phyloP scores from a whole-genome alignment of 208 protist genomes.

The Phytomonas sp. region DNA sequence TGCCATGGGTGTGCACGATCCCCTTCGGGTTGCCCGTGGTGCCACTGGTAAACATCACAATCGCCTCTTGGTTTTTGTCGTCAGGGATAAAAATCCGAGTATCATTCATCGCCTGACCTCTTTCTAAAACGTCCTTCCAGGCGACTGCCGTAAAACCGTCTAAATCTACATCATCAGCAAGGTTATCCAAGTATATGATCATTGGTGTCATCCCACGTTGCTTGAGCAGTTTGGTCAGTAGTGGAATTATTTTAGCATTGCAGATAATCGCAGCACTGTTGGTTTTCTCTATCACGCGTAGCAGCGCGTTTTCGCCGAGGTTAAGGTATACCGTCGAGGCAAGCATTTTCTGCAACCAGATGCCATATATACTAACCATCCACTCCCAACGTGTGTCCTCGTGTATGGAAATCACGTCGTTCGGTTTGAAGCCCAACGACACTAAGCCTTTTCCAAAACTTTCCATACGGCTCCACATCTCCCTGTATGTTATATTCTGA shows the following conservation, averaged over 20 bases:
- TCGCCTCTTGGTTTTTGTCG: conserved; percentile 27
- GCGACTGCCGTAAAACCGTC: conserved; percentile 23
- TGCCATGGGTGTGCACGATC: conserved; percentile 77
- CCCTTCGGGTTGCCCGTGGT: conserved; percentile 89
- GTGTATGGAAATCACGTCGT: conserved; percentile 45
- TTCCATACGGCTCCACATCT: conserved; percentile 42
- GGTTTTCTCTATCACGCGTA: conserved; percentile 45
- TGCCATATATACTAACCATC: conserved; percentile 55
- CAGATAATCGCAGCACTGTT: conserved; percentile 42
- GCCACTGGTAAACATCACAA: conserved; percentile 86
- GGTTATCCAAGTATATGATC: conserved; percentile 41
- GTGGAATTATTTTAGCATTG: conserved; percentile 37
- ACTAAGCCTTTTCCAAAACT: conserved; percentile 41
- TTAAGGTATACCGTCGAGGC: conserved; percentile 72
- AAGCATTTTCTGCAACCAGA: conserved; percentile 62
- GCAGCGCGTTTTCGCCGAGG: conserved; percentile 57
- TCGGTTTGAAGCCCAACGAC: conserved; percentile 20
- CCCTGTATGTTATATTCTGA: conserved; percentile 27
- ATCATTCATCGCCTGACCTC: conserved; percentile 18
- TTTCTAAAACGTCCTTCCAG: conserved; percentile 39
- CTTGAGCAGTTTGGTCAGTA: conserved; percentile 33
- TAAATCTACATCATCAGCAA: conserved; percentile 18
- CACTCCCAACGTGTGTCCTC: conserved; percentile 76
- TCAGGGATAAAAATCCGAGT: conserved; percentile 15
- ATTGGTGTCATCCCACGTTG: conserved; percentile 18